Percentiles rank a stretch among this genome's conserved stretches.
Evolutionary conservation across 1,139 yeast species (phyloP).

Genomic region (Diutina ranongensis): DNA sequence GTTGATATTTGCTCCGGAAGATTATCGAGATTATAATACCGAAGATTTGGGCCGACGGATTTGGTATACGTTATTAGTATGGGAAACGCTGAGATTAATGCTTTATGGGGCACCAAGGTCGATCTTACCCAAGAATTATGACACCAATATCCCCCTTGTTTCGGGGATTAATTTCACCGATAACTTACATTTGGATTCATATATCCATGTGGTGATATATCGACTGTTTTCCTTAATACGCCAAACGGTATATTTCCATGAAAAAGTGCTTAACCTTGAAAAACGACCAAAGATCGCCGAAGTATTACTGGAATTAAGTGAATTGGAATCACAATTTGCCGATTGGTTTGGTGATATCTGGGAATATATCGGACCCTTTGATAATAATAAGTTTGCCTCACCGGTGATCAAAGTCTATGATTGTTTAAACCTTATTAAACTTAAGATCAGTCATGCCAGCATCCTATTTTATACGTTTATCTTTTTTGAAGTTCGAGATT

Average conservation of each 20-base stretch:
- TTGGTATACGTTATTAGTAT: conserved; percentile 10
- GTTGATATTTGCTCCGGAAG: conserved; percentile 5
- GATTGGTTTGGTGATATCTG: conserved; percentile 14
- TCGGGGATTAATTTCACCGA: conserved; percentile 19
- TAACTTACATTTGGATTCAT: conserved; percentile 20
- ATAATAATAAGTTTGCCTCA: conserved; percentile 11
- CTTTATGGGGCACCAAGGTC: conserved; percentile 9
- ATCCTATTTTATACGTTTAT: conserved; percentile 19
- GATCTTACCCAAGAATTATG: conserved; percentile 11
- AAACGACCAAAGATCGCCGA: conserved; percentile 11
- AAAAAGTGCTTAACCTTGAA: conserved; percentile 6
- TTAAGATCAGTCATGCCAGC: conserved; percentile 19
- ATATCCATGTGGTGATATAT: conserved; percentile 16
- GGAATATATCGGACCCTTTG: conserved; percentile 5
- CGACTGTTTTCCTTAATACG: conserved; percentile 11
- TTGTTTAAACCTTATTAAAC: conserved; percentile 21
- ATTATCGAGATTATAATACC: conserved; percentile 7
- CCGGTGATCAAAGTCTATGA: conserved; percentile 23
- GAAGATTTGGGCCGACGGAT: conserved; percentile 11
- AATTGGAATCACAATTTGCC: conserved; percentile 19
- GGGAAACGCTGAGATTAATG: conserved; percentile 9
- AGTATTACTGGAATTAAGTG: conserved; percentile 15
- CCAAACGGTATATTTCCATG: conserved; percentile 8
- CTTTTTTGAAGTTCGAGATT: conserved; percentile 15
- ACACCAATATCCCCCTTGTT: conserved; percentile 15